Conservation (phyloP, 306 rosid genomes). For the Pyrus bretschneideri region DNA sequence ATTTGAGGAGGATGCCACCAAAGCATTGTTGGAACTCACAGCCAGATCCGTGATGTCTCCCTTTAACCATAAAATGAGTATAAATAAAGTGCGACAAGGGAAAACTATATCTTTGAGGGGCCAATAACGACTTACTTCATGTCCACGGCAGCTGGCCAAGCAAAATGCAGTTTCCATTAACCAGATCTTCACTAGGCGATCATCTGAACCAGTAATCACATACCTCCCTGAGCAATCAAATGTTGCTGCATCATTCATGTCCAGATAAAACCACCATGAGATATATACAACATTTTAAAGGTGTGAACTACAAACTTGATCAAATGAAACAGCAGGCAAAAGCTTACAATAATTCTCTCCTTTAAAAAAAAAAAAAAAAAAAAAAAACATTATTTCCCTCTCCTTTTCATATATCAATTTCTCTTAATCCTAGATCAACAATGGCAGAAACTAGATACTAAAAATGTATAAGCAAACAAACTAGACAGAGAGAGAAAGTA, state of each 20-base stretch:
- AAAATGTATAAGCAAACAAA: too few relatives aligned
- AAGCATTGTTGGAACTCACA: slow-evolving; percentile 92
- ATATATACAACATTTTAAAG: background rate
- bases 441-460: background rate
- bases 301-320: background rate
- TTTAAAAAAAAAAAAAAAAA: too few relatives aligned
- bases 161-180: slow-evolving; percentile 97
- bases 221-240: slow-evolving; percentile 92
- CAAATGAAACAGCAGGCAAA: background rate
- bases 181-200: slow-evolving; percentile 96
- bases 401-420: background rate
- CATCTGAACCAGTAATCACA: slow-evolving; percentile 96
- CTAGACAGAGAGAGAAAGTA: background rate
- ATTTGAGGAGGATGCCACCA: slow-evolving; percentile 97
- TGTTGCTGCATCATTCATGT: slow-evolving; percentile 60
- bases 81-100: background rate
- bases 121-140: slow-evolving; percentile 61
- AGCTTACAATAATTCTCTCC: background rate
- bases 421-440: background rate
- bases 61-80: slow-evolving; percentile 37
- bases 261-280: slow-evolving; percentile 25
- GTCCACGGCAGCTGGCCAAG: slow-evolving; percentile 99
- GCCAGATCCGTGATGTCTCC: slow-evolving; percentile 99
- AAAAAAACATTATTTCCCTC: too few relatives aligned
- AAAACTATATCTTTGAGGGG: background rate